Conservation (phyloP, 345 rosid genomes). For the Pugionium cornutum region DNA sequence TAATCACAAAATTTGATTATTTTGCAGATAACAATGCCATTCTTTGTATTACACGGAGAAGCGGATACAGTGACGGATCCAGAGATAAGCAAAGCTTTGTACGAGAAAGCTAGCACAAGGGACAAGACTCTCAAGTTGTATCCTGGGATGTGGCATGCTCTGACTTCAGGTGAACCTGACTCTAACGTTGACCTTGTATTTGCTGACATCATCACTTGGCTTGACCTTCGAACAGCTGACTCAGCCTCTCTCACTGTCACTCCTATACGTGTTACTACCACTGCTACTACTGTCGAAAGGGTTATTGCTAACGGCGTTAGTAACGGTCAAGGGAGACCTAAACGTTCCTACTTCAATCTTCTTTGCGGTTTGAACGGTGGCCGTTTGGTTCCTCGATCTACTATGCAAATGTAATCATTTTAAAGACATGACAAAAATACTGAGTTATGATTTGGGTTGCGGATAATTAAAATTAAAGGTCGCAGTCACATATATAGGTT, state of each 20-base stretch:
- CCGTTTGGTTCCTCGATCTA: conserved; percentile 52
- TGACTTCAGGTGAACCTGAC: conserved; percentile 87
- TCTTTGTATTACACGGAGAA: conserved; percentile 88
- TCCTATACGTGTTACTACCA: conserved; percentile 38
- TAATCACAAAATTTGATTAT: background rate
- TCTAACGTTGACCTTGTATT: conserved; percentile 71
- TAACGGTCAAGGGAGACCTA: conserved; percentile 21
- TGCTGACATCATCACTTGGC: conserved; percentile 79
- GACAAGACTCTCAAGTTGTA: conserved; percentile 89
- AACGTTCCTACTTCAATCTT: conserved; percentile 36
- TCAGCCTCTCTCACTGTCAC: conserved; percentile 35
- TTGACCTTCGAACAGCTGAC: conserved; percentile 54
- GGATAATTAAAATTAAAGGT: background rate
- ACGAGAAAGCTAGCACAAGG: conserved; percentile 66
- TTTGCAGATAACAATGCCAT: conserved; percentile 72
- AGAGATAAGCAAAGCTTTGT: conserved; percentile 89
- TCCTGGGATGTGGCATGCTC: conserved; percentile 97
- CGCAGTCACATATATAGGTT: no score
- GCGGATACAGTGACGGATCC: conserved; percentile 95
- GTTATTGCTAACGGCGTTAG: conserved; percentile 7
- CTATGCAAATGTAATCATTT: conserved; percentile 46
- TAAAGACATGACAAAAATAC: background rate
- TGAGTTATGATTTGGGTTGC: background rate
- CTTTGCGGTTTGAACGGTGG: conserved; percentile 71
- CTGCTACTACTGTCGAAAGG: conserved; percentile 13